Base-by-base conservation (phyloP, 139 green algal genomes). In the Nannochloris sp. region DNA sequence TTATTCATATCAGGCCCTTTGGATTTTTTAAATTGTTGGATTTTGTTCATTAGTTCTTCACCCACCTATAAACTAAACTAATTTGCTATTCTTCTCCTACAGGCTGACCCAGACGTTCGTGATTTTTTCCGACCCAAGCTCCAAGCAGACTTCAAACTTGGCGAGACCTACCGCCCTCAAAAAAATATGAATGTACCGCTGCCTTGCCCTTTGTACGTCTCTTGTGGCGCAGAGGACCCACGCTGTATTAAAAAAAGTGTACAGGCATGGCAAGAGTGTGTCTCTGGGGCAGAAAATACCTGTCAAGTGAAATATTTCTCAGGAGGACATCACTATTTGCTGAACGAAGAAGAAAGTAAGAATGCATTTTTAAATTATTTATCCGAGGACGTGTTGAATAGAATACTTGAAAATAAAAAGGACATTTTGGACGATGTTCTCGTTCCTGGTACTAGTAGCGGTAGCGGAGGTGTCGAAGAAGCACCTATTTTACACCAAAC, bases 161-260 rank as follows among this genome's bases (percentile, higher is more conserved):
- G 14, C 2, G 59, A 65, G 32, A 65, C 59, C 14, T 65, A 54
- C 9, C 13, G 9, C 9, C 34, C 59, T 32, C 12, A 23, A 7
- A 13, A n/a, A 23, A 33, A 57, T 39, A 13, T 14, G 10, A 35
- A 9, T 33, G 42, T 65, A 4, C 19, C 42, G 42, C 42, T 51
- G 42, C 32, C 59, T 9, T 65, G 59, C 33, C 59, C 59, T 24
- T 15, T 65, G 14, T 51, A 54, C 51, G 59, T 65, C 12, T 65
- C 27, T 25, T 30, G 59, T 32, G 59, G 59, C n/a, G 4, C 0
- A 4, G 23, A 23, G 3, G 59, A 65, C 36, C 14, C 25, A 24
- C 25, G 59, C 7, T 65, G 51, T n/a, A 65, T n/a, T 30, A 12
- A 33, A 37, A n/a, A 31, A 6, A 36, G 25, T 30, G 14, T 65